Evolutionary conservation across 208 protist genomes (phyloP), one percentile per base, ranked within the genome.

Genomic region (Leishmania turanica): DNA sequence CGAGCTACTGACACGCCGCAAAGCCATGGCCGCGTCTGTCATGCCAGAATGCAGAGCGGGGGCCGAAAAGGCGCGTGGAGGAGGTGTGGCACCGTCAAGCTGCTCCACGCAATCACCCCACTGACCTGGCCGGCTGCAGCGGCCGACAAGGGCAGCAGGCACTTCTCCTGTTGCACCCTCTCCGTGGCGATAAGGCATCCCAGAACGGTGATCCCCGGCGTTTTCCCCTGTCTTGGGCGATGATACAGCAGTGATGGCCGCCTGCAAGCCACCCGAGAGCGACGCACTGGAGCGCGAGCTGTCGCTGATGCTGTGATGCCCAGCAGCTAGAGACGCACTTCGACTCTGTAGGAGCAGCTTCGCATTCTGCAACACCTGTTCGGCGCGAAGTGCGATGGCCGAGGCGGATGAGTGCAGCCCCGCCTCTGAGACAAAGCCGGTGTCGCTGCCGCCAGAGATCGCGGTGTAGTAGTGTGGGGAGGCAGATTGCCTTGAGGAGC

Each of bases 301-400:
- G 51, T 45, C n/a, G 34, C 60, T 4, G 72, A 62, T 45, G n/a
- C 2, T 31, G 34, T 31, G 72, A 45, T 64, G 37, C 54, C 54
- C 74, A 15, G 74, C 31, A 49, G 21, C 54, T 24, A 69, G 70
- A 0, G 56, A 47, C 11, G 49, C 74, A 24, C 56, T 78, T 45
- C 82, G 82, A 7, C 56, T 11, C 74, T 82, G 78, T 37, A 86
- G 74, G 13, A 86, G 82, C 3, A 72, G 78, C 42, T 62, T 37
- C 21, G 82, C 82, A 62, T 80, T 86, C 73, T 82, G 53, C 54
- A 86, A 47, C 17, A 82, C 77, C 65, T 86, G 78, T 31, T 79
- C 73, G 11, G 78, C 82, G 19, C 72, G 77, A 40, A 86, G 66
- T 21, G 82, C 27, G 56, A 40, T 56, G 45, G 47, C 64, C n/a